Evolutionary conservation across 225 moss, liverwort and hornwort species (phyloP).

Genomic region (Bryoerythrophyllum caledonicum): DNA sequence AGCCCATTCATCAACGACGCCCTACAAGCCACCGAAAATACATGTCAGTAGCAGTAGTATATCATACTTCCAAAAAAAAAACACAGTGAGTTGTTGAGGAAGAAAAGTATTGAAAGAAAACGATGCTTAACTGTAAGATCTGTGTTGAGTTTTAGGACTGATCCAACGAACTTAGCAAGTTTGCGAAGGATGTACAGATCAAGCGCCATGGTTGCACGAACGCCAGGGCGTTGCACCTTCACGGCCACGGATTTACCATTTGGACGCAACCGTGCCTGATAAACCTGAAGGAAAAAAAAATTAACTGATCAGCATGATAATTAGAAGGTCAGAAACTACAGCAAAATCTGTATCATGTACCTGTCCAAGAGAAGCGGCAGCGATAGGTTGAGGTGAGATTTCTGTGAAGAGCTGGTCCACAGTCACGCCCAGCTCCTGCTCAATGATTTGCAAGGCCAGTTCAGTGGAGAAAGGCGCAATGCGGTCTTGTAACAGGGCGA

Average conservation of each 20-base stretch:
- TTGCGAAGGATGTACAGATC: slow-evolving; percentile 76
- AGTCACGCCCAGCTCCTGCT: slow-evolving; percentile 82
- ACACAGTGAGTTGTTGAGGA: background rate
- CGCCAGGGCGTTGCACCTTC: slow-evolving; percentile 91
- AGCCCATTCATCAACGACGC: slow-evolving; percentile 93
- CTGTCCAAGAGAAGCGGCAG: slow-evolving; percentile 95
- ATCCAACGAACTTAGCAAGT: slow-evolving; percentile 43
- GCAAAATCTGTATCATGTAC: slow-evolving; percentile 20
- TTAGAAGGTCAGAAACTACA: background rate
- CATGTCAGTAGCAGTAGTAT: slow-evolving; percentile 4
- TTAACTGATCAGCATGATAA: background rate
- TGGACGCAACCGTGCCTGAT: slow-evolving; percentile 82
- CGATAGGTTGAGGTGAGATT: slow-evolving; percentile 84
- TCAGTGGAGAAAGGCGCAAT: slow-evolving; percentile 90
- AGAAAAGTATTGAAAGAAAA: background rate
- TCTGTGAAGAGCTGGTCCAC: slow-evolving; percentile 81
- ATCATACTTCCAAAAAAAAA: background rate
- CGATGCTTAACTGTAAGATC: slow-evolving; percentile 49
- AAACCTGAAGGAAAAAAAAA: slow-evolving; percentile 53
- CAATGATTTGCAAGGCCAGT: slow-evolving; percentile 69
- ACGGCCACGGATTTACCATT: slow-evolving; percentile 81
- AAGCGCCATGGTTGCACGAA: slow-evolving; percentile 78
- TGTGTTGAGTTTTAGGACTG: slow-evolving; percentile 59
- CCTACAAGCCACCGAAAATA: slow-evolving; percentile 38
- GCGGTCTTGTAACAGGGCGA: slow-evolving; percentile 81